These are phyloP conservation scores for Quambalaria eucalypti DNA, from an alignment of 1,284 basidiomycete species.

Conservation along the genomic window DNA sequence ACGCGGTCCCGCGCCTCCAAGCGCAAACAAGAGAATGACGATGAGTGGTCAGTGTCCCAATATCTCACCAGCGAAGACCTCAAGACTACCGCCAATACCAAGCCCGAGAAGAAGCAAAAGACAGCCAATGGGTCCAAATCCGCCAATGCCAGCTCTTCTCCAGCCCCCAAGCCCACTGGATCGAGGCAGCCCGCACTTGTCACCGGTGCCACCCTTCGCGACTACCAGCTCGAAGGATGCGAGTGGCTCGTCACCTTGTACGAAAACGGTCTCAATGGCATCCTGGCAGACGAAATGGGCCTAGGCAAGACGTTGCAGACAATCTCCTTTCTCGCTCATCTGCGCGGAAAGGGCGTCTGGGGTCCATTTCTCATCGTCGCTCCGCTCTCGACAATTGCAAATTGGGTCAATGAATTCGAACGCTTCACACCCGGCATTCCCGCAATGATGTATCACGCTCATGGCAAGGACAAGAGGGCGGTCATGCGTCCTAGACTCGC, in stretches of 20 bases:
- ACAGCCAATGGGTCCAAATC: slow-evolving; percentile 48
- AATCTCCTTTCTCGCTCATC: slow-evolving; percentile 80
- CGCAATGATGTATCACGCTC: slow-evolving; percentile 80
- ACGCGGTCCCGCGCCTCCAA: slow-evolving; percentile 1
- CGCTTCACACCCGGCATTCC: slow-evolving; percentile 59
- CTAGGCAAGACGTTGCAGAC: slow-evolving; percentile 65
- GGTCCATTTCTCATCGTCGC: slow-evolving; percentile 82
- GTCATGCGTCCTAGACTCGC: slow-evolving; percentile 51
- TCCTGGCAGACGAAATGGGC: slow-evolving; percentile 86
- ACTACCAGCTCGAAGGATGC: slow-evolving; percentile 87
- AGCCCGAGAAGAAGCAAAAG: slow-evolving; percentile 29
- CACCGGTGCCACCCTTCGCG: slow-evolving; percentile 73
- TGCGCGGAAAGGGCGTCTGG: slow-evolving; percentile 65
- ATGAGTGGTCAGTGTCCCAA: slow-evolving; percentile 18
- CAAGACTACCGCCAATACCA: slow-evolving; percentile 3
- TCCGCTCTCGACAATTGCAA: slow-evolving; percentile 81
- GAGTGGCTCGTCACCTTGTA: slow-evolving; percentile 93
- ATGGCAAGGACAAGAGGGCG: slow-evolving; percentile 64
- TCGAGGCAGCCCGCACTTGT: slow-evolving; percentile 63
- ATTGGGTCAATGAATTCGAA: slow-evolving; percentile 88
- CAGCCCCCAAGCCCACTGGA: slow-evolving; percentile 1
- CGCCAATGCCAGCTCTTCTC: slow-evolving; percentile 50
- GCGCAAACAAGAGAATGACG: slow-evolving; percentile 9
- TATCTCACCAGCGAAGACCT: slow-evolving; percentile 28
- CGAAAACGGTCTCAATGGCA: slow-evolving; percentile 88